phyloP scores from a whole-genome alignment of 805 yeast genomes.

The Candida boleticola region DNA sequence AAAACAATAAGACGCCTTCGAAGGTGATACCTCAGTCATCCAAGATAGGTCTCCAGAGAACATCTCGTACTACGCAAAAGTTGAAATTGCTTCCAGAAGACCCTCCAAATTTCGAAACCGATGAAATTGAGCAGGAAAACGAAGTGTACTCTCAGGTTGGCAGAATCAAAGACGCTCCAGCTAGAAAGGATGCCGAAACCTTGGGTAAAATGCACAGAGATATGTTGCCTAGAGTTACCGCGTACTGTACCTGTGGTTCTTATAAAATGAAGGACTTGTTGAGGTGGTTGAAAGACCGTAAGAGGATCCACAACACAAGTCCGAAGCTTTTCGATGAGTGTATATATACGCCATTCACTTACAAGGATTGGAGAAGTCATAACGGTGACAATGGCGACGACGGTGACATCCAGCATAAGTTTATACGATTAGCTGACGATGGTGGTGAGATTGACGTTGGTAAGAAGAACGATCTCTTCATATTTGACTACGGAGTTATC shows the following conservation, averaged over 20 bases:
- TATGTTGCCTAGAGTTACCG: conserved; percentile 88
- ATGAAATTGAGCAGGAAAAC: conserved; percentile 29
- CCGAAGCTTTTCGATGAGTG: conserved; percentile 95
- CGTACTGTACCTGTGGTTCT: conserved; percentile 93
- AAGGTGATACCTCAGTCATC: conserved; percentile 31
- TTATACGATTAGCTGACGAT: conserved; percentile 81
- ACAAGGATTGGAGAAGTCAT: conserved; percentile 71
- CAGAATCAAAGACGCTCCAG: conserved; percentile 81
- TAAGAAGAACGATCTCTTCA: conserved; percentile 74
- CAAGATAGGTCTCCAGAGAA: conserved; percentile 69
- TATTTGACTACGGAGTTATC: conserved; percentile 96
- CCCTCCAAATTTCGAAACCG: conserved; percentile 17
- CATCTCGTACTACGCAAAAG: conserved; percentile 72
- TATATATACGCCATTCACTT: conserved; percentile 84
- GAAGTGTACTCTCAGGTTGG: conserved; percentile 78
- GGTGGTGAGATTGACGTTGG: conserved; percentile 94
- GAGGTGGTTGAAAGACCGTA: conserved; percentile 81
- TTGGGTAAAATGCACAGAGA: conserved; percentile 84
- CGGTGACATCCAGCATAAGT: conserved; percentile 20
- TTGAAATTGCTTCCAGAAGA: conserved; percentile 62
- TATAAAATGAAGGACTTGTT: conserved; percentile 85
- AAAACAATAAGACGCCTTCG: conserved; percentile 21
- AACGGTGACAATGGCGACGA: conserved; percentile 15
- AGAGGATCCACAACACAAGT: conserved; percentile 67
- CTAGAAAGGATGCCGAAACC: conserved; percentile 90